A percentile compares a stretch with the other conserved stretches of the same genome.
Conservation (phyloP, 2,329 filamentous ascomycete genomes). For the Aspergillus sp. region DNA sequence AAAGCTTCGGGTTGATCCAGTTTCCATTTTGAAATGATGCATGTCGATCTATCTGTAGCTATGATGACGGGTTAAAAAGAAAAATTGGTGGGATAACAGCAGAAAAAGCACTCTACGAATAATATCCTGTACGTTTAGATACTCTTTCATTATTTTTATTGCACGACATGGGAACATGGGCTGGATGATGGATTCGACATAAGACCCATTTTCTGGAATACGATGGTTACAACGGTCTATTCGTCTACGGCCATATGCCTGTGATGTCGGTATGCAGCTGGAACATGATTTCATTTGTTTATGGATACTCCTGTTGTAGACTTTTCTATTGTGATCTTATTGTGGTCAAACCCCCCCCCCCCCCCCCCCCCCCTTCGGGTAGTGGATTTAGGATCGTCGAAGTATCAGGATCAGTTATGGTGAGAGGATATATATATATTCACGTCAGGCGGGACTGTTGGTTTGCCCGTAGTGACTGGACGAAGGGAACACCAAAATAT, state of each 20-base stretch:
- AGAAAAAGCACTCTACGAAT: conserved; percentile 28
- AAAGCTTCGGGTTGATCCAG: conserved; percentile 12
- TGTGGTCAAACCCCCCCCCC: too few relatives aligned
- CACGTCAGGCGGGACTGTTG: too few relatives aligned
- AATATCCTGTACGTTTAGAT: conserved; percentile 39
- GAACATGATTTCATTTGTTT: conserved; percentile 31
- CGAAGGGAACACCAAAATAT: too few relatives aligned
- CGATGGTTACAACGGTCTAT: not conserved
- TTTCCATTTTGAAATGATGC: conserved; percentile 10
- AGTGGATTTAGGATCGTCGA: not conserved
- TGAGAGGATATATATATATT: too few relatives aligned
- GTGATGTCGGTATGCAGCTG: conserved; percentile 18
- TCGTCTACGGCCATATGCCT: not conserved
- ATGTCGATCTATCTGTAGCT: conserved; percentile 21
- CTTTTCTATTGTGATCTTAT: too few relatives aligned
- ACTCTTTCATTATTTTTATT: conserved; percentile 15
- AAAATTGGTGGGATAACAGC: conserved; percentile 18
- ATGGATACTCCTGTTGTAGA: not conserved
- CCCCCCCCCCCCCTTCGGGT: too few relatives aligned
- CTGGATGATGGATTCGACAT: conserved; percentile 15
- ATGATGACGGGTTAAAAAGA: conserved; percentile 12
- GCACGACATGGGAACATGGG: conserved; percentile 23
- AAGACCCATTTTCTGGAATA: conserved; percentile 5
- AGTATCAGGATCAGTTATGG: too few relatives aligned
- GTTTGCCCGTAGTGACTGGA: too few relatives aligned